Conservation (phyloP, 192 early-diverging fungal genomes). For the Phlyctochytrium bullatum region DNA sequence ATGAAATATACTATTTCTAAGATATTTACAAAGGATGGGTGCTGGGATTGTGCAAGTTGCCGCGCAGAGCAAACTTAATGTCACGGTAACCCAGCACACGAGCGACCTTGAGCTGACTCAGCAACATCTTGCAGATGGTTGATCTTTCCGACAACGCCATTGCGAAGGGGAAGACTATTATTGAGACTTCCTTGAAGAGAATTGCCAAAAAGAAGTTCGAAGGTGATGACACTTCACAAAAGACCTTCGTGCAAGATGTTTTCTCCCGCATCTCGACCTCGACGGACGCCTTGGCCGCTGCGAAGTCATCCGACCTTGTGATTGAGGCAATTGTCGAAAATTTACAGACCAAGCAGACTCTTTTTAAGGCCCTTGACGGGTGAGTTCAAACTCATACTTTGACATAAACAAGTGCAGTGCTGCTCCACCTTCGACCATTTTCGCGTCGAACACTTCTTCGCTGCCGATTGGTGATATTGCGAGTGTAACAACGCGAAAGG, state of each 20-base stretch:
- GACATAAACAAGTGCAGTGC: neutral
- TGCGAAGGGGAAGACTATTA: slow-evolving; percentile 78
- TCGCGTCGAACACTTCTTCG: slow-evolving; percentile 92
- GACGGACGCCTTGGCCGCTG: slow-evolving; percentile 65
- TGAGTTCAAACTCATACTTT: neutral
- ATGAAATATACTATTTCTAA: neutral
- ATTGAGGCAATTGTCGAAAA: slow-evolving; percentile 97
- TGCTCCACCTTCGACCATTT: slow-evolving; percentile 68
- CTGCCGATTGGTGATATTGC: slow-evolving; percentile 84
- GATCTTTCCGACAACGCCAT: slow-evolving; percentile 72
- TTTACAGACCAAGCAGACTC: slow-evolving; percentile 76
- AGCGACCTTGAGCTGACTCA: neutral
- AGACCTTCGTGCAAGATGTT: slow-evolving; percentile 68
- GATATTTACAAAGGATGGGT: slow-evolving; percentile 61
- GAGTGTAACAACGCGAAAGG: slow-evolving; percentile 50
- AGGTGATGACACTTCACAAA: slow-evolving; percentile 55
- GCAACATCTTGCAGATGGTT: slow-evolving; percentile 50
- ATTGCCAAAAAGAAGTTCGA: slow-evolving; percentile 87
- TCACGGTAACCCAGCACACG: slow-evolving; percentile 44
- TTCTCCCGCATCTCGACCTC: slow-evolving; percentile 64
- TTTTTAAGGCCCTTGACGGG: slow-evolving; percentile 62
- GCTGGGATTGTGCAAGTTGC: slow-evolving; percentile 88
- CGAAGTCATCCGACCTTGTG: slow-evolving; percentile 70
- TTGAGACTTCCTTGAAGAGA: slow-evolving; percentile 77
- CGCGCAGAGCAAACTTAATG: slow-evolving; percentile 72